These are phyloP conservation scores for Verticillium klebahnii DNA, from an alignment of 2,329 filamentous ascomycete species.

Conservation along the genomic window DNA sequence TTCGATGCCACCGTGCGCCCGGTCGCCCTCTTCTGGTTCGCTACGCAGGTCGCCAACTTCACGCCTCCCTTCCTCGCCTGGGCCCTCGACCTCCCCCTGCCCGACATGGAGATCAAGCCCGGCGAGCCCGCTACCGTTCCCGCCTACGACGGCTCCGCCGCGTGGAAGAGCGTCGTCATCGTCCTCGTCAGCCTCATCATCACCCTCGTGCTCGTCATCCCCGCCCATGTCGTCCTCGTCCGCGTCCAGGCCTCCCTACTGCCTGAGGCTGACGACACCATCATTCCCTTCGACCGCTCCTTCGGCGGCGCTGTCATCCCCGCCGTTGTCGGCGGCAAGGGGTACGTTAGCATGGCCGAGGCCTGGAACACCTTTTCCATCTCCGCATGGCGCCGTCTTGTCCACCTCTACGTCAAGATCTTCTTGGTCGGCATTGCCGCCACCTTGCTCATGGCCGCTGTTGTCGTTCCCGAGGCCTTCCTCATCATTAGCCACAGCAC, in stretches of 20 bases:
- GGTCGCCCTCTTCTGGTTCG: conserved; percentile 57
- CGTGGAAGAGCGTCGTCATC: conserved; percentile 43
- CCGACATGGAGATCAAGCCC: conserved; percentile 24
- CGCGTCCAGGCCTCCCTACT: conserved; percentile 87
- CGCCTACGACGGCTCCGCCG: conserved; percentile 26
- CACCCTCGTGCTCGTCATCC: conserved; percentile 64
- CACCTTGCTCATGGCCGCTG: conserved; percentile 37
- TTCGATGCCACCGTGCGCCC: conserved; percentile 68
- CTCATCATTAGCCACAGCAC: conserved; percentile 28
- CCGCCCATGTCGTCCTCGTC: conserved; percentile 69
- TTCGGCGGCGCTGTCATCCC: conserved; percentile 74
- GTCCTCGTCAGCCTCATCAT: conserved; percentile 41
- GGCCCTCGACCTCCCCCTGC: conserved; percentile 36
- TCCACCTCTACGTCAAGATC: conserved; percentile 73
- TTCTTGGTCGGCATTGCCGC: conserved; percentile 48
- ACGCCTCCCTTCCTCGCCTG: conserved; percentile 34
- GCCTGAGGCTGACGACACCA: conserved; percentile 72
- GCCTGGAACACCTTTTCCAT: conserved; percentile 77
- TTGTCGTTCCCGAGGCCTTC: conserved; percentile 49
- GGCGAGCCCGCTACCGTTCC: conserved; percentile 31
- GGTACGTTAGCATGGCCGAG: conserved; percentile 66
- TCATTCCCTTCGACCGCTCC: conserved; percentile 86
- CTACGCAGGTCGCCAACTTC: conserved; percentile 43
- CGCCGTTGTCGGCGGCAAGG: conserved; percentile 67
- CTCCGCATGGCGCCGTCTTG: conserved; percentile 65